Evolutionary conservation across 2,329 filamentous ascomycete species (phyloP).

Genomic region (Paraconiothyrium sp.): DNA sequence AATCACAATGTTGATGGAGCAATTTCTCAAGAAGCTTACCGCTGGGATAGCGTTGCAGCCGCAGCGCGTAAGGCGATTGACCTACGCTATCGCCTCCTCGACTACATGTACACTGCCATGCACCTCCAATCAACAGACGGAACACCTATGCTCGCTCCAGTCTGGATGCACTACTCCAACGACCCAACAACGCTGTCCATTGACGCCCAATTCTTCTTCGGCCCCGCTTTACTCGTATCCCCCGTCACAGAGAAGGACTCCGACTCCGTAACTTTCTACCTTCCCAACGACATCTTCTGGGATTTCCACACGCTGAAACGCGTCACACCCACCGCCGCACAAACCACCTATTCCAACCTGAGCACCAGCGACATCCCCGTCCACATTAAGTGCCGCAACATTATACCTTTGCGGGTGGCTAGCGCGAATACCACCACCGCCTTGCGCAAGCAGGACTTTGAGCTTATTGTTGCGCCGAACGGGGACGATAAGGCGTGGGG

Average conservation of each 20-base stretch:
- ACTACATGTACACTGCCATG: constrained; percentile 80
- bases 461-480: constrained; percentile 74
- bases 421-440: constrained; percentile 70
- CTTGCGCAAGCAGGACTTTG: constrained; percentile 72
- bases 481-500: constrained; percentile 70
- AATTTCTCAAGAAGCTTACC: constrained; percentile 62
- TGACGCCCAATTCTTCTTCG: constrained; percentile 67
- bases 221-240: constrained; percentile 64
- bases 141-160: constrained; percentile 70
- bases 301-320: constrained; percentile 46
- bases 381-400: constrained; percentile 70
- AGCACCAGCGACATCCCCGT: constrained; percentile 66
- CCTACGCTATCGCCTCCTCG: constrained; percentile 78
- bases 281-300: constrained; percentile 65
- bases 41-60: constrained; percentile 69
- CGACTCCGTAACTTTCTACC: constrained; percentile 64
- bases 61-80: constrained; percentile 74
- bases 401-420: constrained; percentile 67
- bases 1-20: constrained; percentile 75
- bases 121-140: constrained; percentile 68
- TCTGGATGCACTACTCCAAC: constrained; percentile 75
- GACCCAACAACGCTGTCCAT: constrained; percentile 62
- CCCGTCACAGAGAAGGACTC: constrained; percentile 63
- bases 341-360: constrained; percentile 57
- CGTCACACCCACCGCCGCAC: constrained; percentile 50